Evolutionary conservation across 179 eudicot species (phyloP).

Genomic region (Beta lomatogona): DNA sequence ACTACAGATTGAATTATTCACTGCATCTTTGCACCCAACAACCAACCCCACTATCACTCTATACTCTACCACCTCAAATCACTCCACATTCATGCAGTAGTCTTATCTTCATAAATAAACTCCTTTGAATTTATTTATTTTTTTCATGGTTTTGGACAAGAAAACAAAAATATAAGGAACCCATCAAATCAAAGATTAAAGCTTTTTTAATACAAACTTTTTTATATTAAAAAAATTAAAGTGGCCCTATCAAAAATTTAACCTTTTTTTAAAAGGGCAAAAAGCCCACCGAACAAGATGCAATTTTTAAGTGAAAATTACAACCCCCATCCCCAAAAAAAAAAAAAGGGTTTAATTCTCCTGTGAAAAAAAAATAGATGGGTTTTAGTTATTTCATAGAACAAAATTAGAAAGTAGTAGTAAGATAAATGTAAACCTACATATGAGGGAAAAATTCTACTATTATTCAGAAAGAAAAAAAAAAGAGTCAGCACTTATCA

Average conservation of each 20-base stretch:
- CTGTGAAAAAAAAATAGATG: not conserved
- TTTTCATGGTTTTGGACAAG: not conserved
- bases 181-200: constrained; percentile 5
- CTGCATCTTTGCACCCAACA: not conserved
- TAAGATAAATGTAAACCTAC: too few species aligned
- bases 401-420: too few species aligned
- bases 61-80: not conserved
- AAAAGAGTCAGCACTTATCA: not conserved
- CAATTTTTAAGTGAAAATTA: not conserved
- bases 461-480: not conserved
- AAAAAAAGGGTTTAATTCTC: not conserved
- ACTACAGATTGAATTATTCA: constrained; percentile 2
- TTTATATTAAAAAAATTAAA: constrained; percentile 4
- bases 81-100: not conserved
- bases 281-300: not conserved
- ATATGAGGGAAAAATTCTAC: too few species aligned
- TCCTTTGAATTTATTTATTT: not conserved
- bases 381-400: not conserved
- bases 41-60: not conserved
- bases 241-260: too few species aligned
- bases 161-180: constrained; percentile 1
- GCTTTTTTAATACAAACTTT: not conserved
- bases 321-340: not conserved
- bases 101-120: not conserved
- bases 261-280: too few species aligned